phyloP scores from a whole-genome alignment of 1,284 basidiomycete species.

The Gymnopus androsaceus region DNA sequence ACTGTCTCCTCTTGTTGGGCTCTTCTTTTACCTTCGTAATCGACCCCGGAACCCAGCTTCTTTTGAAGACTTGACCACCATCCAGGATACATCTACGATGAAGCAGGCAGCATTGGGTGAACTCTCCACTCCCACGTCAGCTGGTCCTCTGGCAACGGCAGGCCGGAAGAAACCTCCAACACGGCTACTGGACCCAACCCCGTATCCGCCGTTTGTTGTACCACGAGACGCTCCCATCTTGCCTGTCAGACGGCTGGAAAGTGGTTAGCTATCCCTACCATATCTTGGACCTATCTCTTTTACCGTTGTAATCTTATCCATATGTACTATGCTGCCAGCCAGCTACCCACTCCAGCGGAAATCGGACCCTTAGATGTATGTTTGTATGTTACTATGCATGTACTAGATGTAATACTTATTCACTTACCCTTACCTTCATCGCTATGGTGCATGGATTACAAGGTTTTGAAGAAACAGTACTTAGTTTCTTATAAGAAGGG shows the following conservation, averaged over 20 bases:
- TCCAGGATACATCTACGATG: not conserved
- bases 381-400: no score
- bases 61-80: not conserved
- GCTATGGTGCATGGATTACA: no score
- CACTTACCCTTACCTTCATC: no score
- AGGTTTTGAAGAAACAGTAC: no score
- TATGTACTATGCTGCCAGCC: no score
- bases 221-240: not conserved
- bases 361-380: no score
- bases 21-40: slow-evolving; percentile 20
- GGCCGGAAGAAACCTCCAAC: slow-evolving; percentile 6
- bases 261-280: not conserved
- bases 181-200: slow-evolving; percentile 7
- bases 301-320: no score
- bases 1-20: slow-evolving; percentile 17
- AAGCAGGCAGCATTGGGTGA: not conserved
- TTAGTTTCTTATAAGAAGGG: no score
- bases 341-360: no score
- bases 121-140: not conserved
- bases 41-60: slow-evolving; percentile 5
- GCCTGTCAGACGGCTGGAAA: not conserved
- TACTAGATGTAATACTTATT: no score
- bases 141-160: not conserved
- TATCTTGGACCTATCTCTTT: not conserved
- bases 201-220: not conserved